Conservation (phyloP, 208 protist genomes). For the Wallacemonas sp. region DNA sequence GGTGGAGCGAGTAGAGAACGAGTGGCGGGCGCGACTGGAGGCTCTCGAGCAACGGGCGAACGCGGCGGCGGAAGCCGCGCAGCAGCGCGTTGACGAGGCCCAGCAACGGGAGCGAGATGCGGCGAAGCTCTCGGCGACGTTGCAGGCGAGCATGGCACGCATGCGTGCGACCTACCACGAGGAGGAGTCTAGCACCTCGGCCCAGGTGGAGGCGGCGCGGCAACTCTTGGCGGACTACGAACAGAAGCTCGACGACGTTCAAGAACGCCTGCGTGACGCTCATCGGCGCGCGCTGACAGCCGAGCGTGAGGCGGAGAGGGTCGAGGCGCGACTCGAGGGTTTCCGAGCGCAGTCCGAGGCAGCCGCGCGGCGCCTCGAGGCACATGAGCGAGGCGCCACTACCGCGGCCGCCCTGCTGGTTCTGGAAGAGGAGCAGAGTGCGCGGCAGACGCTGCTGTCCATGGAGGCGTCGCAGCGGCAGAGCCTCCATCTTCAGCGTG, state of each 20-base stretch:
- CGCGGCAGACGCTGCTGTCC: background rate
- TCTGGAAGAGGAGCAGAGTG: background rate
- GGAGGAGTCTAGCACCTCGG: too few species aligned
- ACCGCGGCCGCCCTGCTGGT: background rate
- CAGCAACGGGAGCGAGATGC: too few species aligned
- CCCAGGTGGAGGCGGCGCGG: background rate
- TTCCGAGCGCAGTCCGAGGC: background rate
- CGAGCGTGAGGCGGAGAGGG: background rate
- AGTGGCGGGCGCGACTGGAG: too few species aligned
- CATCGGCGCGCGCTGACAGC: background rate
- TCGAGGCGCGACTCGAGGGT: background rate
- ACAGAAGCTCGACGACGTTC: background rate
- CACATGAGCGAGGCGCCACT: background rate
- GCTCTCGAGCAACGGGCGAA: too few species aligned
- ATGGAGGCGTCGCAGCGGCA: constrained; percentile 1
- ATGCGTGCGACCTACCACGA: too few species aligned
- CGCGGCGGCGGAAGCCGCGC: background rate
- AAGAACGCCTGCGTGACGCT: background rate
- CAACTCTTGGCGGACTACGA: background rate
- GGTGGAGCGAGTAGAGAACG: too few species aligned
- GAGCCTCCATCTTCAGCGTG: background rate
- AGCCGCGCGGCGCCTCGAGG: background rate
- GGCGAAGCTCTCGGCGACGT: too few species aligned
- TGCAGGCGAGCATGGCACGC: too few species aligned
- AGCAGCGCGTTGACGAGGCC: too few species aligned